These are phyloP conservation scores for Amanita rubescens DNA, from an alignment of 768 basidiomycete genomes.

Conservation along the genomic window DNA sequence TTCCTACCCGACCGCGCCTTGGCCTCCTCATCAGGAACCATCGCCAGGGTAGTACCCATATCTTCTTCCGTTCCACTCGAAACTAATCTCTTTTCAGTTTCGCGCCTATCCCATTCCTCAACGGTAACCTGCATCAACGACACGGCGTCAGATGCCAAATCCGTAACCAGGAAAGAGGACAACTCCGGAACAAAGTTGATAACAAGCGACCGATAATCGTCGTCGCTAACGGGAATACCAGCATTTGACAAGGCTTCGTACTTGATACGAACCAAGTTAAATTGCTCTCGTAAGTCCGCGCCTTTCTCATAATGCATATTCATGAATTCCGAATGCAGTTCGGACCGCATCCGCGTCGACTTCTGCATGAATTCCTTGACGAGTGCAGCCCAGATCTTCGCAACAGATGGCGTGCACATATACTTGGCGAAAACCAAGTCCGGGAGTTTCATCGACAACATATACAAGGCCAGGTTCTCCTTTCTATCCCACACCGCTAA, in stretches of 20 bases:
- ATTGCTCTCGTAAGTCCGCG: not conserved
- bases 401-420: not conserved
- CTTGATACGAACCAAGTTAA: not conserved
- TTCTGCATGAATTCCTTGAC: not conserved
- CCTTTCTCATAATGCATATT: not conserved
- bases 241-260: not conserved
- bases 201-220: not conserved
- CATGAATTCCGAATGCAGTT: not conserved
- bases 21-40: too few species aligned
- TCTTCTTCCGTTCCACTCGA: too few species aligned
- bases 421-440: not conserved
- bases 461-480: not conserved
- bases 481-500: not conserved
- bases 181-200: not conserved
- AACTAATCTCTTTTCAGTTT: not conserved
- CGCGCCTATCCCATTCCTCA: not conserved
- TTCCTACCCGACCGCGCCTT: not conserved
- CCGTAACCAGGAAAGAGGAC: not conserved
- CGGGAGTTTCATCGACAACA: not conserved
- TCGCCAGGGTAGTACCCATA: too few species aligned
- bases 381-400: not conserved
- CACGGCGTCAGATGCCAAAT: not conserved
- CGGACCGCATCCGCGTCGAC: not conserved
- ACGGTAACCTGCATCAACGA: not conserved
- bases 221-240: not conserved